Conservation (phyloP, 1,284 basidiomycete genomes). For the Lignosus rhinocerotis region DNA sequence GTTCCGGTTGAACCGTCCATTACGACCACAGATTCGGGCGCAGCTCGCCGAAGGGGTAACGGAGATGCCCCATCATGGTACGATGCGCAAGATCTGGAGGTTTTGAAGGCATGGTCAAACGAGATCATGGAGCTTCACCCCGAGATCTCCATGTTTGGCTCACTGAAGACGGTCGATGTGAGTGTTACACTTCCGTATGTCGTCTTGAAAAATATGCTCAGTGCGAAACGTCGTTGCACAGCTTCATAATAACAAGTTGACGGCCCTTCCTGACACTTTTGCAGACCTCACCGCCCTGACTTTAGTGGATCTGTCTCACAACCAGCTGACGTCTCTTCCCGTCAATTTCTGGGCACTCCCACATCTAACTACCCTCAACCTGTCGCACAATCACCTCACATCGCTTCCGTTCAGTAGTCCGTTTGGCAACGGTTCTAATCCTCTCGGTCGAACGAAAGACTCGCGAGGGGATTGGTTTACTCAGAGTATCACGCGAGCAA, state of each 20-base stretch:
- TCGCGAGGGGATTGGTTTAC: constrained; percentile 55
- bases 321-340: constrained; percentile 62
- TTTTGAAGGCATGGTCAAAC: constrained; percentile 76
- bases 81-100: constrained; percentile 72
- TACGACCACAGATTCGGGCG: constrained; percentile 34
- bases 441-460: constrained; percentile 30
- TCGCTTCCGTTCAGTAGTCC: constrained; percentile 62
- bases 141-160: constrained; percentile 80
- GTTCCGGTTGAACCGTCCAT: constrained; percentile 63
- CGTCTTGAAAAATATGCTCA: not conserved
- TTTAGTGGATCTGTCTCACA: constrained; percentile 69
- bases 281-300: constrained; percentile 65
- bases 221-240: constrained; percentile 29
- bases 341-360: constrained; percentile 67
- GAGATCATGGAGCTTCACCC: constrained; percentile 75
- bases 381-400: constrained; percentile 68
- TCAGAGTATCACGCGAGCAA: constrained; percentile 59
- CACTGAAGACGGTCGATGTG: constrained; percentile 75
- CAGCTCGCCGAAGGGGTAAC: constrained; percentile 21
- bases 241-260: constrained; percentile 74
- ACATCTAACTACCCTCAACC: constrained; percentile 60
- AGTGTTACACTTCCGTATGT: constrained; percentile 21
- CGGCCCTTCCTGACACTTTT: constrained; percentile 59
- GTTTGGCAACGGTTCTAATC: constrained; percentile 37
- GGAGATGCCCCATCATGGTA: constrained; percentile 65